These are phyloP conservation scores for Aurantiochytrium sp. DNA, from an alignment of 108 stramenopile genomes.

Conservation along the genomic window DNA sequence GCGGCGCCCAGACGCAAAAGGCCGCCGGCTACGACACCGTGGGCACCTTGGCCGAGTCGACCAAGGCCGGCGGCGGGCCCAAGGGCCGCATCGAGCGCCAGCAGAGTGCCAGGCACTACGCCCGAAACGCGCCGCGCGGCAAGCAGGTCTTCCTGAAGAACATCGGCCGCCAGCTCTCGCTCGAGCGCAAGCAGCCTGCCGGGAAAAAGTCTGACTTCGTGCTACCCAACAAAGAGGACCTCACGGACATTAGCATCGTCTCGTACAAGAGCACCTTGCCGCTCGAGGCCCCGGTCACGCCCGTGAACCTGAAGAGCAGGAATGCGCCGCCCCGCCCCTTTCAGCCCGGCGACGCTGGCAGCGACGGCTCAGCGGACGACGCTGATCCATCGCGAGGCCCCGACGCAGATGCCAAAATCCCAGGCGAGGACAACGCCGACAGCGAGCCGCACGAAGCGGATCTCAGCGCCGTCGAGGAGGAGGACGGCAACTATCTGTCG, in stretches of 20 bases:
- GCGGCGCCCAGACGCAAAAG: not conserved
- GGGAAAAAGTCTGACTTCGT: not conserved
- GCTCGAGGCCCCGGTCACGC: not conserved
- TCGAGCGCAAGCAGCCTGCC: not conserved
- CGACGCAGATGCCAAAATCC: not conserved
- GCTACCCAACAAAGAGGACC: not conserved
- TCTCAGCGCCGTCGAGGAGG: not conserved
- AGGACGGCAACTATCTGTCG: not conserved
- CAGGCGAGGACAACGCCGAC: not conserved
- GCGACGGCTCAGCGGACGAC: no score
- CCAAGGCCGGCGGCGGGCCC: no score
- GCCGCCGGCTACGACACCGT: not conserved
- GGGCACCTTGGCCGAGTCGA: not conserved
- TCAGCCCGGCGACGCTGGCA: no score
- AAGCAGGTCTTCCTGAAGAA: constrained; percentile 7
- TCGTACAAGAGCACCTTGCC: not conserved
- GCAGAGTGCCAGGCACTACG: not conserved
- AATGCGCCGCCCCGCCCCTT: not conserved
- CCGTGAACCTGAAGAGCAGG: not conserved
- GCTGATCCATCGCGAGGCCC: not conserved
- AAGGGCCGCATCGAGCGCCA: not conserved
- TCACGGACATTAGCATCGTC: not conserved
- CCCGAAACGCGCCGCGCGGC: not conserved
- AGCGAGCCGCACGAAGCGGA: not conserved
- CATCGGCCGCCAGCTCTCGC: not conserved